Percentiles rank a stretch among this genome's conserved stretches.
Evolutionary conservation across 2,329 filamentous ascomycete genomes (phyloP).

Genomic region (Diaporthe citriasiana): DNA sequence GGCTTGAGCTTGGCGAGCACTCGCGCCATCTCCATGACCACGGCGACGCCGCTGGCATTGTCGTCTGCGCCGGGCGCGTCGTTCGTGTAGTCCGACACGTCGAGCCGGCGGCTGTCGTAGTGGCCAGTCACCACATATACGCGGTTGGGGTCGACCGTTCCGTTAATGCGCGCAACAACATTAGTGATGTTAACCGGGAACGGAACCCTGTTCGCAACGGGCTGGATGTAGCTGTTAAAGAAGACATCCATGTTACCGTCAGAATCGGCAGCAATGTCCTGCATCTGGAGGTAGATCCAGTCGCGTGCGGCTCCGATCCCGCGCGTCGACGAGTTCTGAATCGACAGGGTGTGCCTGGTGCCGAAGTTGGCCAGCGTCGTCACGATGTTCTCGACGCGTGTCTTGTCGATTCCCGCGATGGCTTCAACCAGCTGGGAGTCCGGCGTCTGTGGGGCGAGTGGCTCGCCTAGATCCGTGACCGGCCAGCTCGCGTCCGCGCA

Average conservation of each 20-base stretch:
- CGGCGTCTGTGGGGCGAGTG: conserved; percentile 45
- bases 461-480: conserved; percentile 41
- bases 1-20: conserved; percentile 63
- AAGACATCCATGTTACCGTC: conserved; percentile 66
- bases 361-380: conserved; percentile 68
- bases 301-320: conserved; percentile 71
- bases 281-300: conserved; percentile 68
- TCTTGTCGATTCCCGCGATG: conserved; percentile 52
- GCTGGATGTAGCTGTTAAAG: conserved; percentile 66
- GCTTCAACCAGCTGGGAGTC: conserved; percentile 44
- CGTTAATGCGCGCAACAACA: conserved; percentile 65
- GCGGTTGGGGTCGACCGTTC: conserved; percentile 61
- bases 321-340: conserved; percentile 62
- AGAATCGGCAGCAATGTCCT: conserved; percentile 60
- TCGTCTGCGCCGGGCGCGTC: conserved; percentile 71
- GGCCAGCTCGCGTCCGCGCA: conserved; percentile 47
- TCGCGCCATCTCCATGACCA: conserved; percentile 69
- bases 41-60: conserved; percentile 61
- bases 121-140: conserved; percentile 69
- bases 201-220: conserved; percentile 59
- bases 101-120: conserved; percentile 66
- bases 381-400: conserved; percentile 64
- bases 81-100: conserved; percentile 64
- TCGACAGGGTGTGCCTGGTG: conserved; percentile 69
- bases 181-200: conserved; percentile 68